These are phyloP conservation scores for Sedum album DNA, from an alignment of 164 flowering plant genomes.

Conservation along the genomic window DNA sequence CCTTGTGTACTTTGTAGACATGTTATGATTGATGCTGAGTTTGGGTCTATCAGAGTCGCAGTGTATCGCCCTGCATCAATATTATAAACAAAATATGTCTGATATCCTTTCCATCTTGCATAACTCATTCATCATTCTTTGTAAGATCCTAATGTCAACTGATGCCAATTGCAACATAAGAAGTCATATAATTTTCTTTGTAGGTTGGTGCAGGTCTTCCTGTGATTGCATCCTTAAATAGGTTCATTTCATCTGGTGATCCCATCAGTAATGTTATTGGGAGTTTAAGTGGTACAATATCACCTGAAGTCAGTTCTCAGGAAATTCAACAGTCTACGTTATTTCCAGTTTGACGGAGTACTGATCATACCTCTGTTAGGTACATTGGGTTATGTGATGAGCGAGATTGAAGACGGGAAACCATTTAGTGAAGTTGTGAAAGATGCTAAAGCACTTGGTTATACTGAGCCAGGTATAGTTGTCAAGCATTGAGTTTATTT, in stretches of 20 bases:
- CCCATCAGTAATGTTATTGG: slow-evolving; percentile 56
- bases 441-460: slow-evolving; percentile 69
- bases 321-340: not conserved
- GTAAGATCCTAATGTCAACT: not conserved
- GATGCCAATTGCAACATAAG: not conserved
- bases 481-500: not conserved
- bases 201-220: slow-evolving; percentile 99
- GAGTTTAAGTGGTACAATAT: slow-evolving; percentile 72
- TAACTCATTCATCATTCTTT: not conserved
- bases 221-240: slow-evolving; percentile 66
- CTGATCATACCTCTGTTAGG: slow-evolving; percentile 32
- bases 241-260: slow-evolving; percentile 75
- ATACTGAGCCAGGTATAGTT: slow-evolving; percentile 84
- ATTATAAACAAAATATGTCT: too few species aligned
- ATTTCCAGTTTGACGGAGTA: not conserved
- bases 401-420: slow-evolving; percentile 82
- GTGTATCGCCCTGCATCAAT: too few species aligned
- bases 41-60: too few species aligned
- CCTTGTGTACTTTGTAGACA: not conserved
- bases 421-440: slow-evolving; percentile 79
- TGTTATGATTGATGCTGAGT: not conserved
- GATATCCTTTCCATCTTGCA: not conserved
- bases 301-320: not conserved
- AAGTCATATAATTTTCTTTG: slow-evolving; percentile 4
- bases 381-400: slow-evolving; percentile 93